phyloP scores from a whole-genome alignment of 2,329 filamentous ascomycete genomes.

The Sclerotinia subarctica region DNA sequence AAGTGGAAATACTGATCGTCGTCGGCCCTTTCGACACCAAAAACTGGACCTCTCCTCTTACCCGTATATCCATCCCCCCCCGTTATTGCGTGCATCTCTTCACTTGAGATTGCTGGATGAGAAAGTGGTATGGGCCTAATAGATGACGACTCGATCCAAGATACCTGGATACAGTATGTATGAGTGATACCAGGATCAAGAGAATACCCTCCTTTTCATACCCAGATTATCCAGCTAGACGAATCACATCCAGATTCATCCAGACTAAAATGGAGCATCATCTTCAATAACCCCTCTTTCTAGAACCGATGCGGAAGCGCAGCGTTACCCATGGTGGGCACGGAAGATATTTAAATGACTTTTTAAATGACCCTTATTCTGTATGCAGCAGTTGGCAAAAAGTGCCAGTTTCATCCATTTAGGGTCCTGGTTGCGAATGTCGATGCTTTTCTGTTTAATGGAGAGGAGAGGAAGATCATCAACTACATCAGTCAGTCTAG shows the following conservation, averaged over 20 bases:
- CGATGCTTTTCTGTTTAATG: neutral
- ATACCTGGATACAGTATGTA: neutral
- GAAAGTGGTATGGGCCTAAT: neutral
- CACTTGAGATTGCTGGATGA: neutral
- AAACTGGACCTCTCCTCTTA: neutral
- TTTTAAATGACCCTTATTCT: neutral
- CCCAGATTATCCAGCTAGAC: neutral
- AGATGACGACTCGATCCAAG: conserved; percentile 1
- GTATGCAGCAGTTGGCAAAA: neutral
- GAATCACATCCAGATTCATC: too few species aligned
- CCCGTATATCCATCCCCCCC: neutral
- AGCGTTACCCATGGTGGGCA: neutral
- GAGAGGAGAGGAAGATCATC: neutral
- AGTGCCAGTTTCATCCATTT: neutral
- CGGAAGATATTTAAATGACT: neutral
- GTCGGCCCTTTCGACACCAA: conserved; percentile 4
- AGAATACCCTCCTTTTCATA: neutral
- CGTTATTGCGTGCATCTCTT: neutral
- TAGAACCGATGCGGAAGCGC: neutral
- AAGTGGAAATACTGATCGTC: conserved; percentile 11
- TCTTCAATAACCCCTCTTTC: neutral
- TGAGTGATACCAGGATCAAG: too few species aligned
- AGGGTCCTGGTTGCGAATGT: neutral
- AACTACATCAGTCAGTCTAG: neutral
- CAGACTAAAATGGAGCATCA: neutral